Conservation (phyloP, 164 flowering plant species). For the Vitis rupestris region DNA sequence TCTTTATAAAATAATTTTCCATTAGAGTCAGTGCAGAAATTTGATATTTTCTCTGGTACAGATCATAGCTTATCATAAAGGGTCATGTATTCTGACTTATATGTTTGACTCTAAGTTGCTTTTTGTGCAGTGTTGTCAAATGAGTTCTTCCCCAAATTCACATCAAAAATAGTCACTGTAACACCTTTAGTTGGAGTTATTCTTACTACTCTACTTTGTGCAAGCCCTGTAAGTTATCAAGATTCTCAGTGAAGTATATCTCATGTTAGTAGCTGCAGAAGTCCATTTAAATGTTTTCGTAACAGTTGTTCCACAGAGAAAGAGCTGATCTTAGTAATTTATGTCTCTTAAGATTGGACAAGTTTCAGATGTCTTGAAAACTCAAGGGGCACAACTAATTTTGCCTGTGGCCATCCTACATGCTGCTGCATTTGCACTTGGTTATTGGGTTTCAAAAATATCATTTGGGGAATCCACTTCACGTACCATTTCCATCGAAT, state of each 20-base stretch:
- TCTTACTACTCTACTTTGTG: conserved; percentile 91
- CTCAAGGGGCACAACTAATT: conserved; percentile 83
- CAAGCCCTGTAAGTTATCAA: conserved; percentile 86
- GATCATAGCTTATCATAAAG: neutral
- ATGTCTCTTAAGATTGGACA: conserved; percentile 72
- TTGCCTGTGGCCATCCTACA: conserved; percentile 84
- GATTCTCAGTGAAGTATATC: neutral
- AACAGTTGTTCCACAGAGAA: conserved; percentile 1
- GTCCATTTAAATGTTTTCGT: neutral
- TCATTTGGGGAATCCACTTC: conserved; percentile 98
- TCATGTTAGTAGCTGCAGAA: neutral
- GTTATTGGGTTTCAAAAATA: conserved; percentile 74
- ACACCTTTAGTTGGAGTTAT: conserved; percentile 95
- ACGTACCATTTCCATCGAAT: conserved; percentile 94
- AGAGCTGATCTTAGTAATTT: conserved; percentile 15
- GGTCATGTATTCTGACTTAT: neutral
- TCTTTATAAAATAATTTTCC: conserved; percentile 2
- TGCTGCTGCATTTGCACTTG: conserved; percentile 88
- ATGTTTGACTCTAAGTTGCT: conserved; percentile 5
- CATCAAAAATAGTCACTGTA: conserved; percentile 68
- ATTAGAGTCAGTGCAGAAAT: neutral
- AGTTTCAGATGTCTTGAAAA: conserved; percentile 86
- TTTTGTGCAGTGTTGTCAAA: conserved; percentile 69
- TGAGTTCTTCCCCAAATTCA: conserved; percentile 90
- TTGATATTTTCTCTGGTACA: neutral